Evolutionary conservation across 2,329 filamentous ascomycete genomes (phyloP).

Genomic region (Aureobasidium melanogenum): DNA sequence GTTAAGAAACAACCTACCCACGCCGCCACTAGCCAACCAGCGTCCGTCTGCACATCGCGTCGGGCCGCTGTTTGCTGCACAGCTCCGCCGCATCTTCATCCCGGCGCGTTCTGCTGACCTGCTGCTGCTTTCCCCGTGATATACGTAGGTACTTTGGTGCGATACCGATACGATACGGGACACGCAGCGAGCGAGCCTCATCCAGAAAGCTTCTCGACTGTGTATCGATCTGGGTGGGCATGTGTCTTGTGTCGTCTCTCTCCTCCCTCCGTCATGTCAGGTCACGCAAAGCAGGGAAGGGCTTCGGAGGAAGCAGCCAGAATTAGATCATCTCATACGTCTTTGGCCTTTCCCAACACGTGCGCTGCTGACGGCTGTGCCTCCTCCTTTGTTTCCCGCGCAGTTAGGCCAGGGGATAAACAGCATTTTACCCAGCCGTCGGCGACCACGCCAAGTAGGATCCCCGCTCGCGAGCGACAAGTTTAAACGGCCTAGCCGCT

Average conservation of each 20-base stretch:
- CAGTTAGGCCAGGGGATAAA: constrained; percentile 12
- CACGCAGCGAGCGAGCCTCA: background rate
- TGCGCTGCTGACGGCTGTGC: constrained; percentile 11
- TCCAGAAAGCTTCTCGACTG: background rate
- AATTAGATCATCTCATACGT: constrained; percentile 6
- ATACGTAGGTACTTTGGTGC: constrained; percentile 7
- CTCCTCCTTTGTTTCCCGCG: constrained; percentile 8
- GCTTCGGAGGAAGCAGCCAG: background rate
- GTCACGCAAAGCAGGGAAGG: background rate
- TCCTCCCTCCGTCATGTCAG: background rate
- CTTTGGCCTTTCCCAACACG: background rate
- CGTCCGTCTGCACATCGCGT: constrained; percentile 10
- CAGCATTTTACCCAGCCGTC: constrained; percentile 13
- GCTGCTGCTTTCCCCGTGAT: constrained; percentile 4
- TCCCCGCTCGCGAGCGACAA: constrained; percentile 12
- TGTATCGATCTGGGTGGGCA: background rate
- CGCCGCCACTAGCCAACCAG: constrained; percentile 6
- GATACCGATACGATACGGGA: constrained; percentile 2
- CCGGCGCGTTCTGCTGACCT: constrained; percentile 11
- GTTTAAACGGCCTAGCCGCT: constrained; percentile 13
- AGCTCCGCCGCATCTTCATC: constrained; percentile 7
- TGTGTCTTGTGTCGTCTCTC: background rate
- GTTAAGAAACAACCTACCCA: background rate
- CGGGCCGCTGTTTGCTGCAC: constrained; percentile 11
- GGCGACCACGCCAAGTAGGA: constrained; percentile 8